Evolutionary conservation across 169 alveolate genomes (phyloP), one percentile per base, ranked within the genome.

Genomic region (Plasmodium vivax): DNA sequence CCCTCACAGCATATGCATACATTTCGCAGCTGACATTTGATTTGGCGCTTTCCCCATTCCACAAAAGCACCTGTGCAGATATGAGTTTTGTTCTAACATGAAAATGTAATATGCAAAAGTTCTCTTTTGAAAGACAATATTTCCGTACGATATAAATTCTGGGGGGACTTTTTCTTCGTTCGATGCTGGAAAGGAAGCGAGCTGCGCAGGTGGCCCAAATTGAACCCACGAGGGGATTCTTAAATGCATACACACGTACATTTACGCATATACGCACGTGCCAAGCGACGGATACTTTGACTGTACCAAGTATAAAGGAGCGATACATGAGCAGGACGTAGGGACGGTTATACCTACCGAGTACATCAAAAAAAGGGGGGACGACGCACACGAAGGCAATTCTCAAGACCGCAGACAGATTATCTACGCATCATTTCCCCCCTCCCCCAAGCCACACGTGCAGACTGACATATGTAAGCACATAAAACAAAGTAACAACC

Each of bases 81-180:
- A 54, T 30, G 80, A 82, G 72, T 54, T 82, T 19, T 47, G 54
- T 51, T 54, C 80, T 38, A 82, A 82, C 56, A 81, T 41, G 68
- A 38, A 68, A 27, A 68, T 68, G 27, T 41, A 43, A 43, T 81
- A 45, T 56, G 71, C 81, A 32, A 62, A 83, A 71, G 74, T 32
- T 38, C 47, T 23, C 36, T n/a, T 32, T 43, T 83, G 30, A 8
- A 83, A 51, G 92, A 83, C 92, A 83, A 71, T 83, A 71, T 51
- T 62, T 83, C 71, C 23, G 23, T 68, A 58, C 27, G 73, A 83
- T 34, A 19, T 68, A 83, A 23, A 34, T 6, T 19, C 68, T 62
- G 23, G 5, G 45, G 83, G 10, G 43, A 83, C 16, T 23, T 83
- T 47, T 83, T 82, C 19, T 43, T 80, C 45, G 41, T 82, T 56